Evolutionary conservation across 805 yeast species (phyloP).

Genomic region (Ogataea angusta): DNA sequence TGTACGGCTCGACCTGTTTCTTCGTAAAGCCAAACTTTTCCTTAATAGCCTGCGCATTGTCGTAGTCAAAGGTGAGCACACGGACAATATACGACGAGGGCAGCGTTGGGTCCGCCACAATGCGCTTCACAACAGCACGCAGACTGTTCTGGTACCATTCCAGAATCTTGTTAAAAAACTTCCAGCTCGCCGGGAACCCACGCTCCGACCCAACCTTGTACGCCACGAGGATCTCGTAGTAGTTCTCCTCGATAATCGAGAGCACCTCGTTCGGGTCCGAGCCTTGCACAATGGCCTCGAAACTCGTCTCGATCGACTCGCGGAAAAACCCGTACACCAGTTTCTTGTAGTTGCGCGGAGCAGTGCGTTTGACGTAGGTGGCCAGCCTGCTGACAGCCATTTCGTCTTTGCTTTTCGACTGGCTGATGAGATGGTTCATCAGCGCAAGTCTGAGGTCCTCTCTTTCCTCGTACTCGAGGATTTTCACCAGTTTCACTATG

Average conservation of each 20-base stretch:
- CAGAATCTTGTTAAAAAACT: slow-evolving; percentile 58
- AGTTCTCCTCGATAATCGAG: slow-evolving; percentile 69
- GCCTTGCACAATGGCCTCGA: slow-evolving; percentile 58
- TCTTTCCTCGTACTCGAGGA: slow-evolving; percentile 75
- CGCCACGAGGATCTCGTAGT: slow-evolving; percentile 71
- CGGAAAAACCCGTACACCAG: slow-evolving; percentile 59
- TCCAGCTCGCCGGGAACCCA: slow-evolving; percentile 74
- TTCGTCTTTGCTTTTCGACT: slow-evolving; percentile 13
- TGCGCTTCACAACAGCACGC: slow-evolving; percentile 57
- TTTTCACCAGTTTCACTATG: slow-evolving; percentile 67
- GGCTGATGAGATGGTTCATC: slow-evolving; percentile 9
- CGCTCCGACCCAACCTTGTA: slow-evolving; percentile 56
- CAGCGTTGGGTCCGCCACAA: slow-evolving; percentile 50
- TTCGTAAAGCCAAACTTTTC: slow-evolving; percentile 48
- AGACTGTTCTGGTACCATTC: slow-evolving; percentile 65
- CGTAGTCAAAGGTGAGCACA: slow-evolving; percentile 74
- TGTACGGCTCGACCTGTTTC: slow-evolving; percentile 47
- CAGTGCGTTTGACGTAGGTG: slow-evolving; percentile 40
- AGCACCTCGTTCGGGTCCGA: slow-evolving; percentile 49
- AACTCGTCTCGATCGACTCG: slow-evolving; percentile 61
- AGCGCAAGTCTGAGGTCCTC: slow-evolving; percentile 60
- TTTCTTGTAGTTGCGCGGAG: slow-evolving; percentile 56
- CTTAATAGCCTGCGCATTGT: slow-evolving; percentile 53
- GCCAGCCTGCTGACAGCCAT: slow-evolving; percentile 22
- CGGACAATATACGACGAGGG: slow-evolving; percentile 72